These are phyloP conservation scores for Hibiscus trionum DNA, from an alignment of 345 rosid genomes.

Conservation along the genomic window DNA sequence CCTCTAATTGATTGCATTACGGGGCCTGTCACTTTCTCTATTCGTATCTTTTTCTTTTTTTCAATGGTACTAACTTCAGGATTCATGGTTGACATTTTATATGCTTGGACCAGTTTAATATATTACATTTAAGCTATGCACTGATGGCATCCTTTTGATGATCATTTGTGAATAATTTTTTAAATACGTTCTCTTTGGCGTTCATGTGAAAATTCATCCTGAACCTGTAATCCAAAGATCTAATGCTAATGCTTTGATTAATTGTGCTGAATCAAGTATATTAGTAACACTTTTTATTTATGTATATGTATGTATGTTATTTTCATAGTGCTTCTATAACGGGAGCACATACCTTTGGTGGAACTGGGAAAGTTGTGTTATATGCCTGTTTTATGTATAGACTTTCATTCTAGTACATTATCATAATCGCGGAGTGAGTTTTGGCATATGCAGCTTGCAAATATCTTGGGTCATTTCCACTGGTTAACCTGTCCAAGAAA, in stretches of 20 bases:
- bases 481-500: conserved; percentile 97
- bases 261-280: background rate
- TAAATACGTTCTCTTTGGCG: background rate
- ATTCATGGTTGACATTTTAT: background rate
- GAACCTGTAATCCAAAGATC: background rate
- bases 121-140: background rate
- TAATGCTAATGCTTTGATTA: background rate
- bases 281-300: too few relatives aligned
- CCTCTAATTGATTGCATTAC: background rate
- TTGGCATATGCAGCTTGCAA: conserved; percentile 70
- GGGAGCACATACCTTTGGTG: background rate
- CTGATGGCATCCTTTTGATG: background rate
- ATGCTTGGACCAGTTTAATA: background rate
- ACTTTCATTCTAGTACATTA: background rate
- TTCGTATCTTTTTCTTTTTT: background rate
- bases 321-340: background rate
- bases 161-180: background rate
- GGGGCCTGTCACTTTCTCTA: background rate
- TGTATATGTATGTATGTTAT: background rate
- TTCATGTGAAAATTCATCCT: background rate
- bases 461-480: conserved; percentile 74
- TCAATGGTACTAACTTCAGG: background rate
- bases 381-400: background rate
- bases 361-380: background rate
- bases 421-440: background rate